Base-by-base conservation (phyloP, 1,139 yeast genomes). In the Magnusiomyces fungicola region DNA sequence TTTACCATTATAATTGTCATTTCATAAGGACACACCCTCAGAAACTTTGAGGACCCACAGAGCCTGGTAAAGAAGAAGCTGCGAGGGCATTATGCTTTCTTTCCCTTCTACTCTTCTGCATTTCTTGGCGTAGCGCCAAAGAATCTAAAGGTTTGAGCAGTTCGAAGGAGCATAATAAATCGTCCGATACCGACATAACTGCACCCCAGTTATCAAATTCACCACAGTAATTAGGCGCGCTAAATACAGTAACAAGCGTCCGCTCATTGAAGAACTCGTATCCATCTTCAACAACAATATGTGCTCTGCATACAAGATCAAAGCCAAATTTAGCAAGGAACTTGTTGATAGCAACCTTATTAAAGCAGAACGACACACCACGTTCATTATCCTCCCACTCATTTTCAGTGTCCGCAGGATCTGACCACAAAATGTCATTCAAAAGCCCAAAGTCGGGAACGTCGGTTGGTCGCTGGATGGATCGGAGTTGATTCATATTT, bases 121-220 rank as follows among this genome's bases (percentile, higher is more conserved):
- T 68, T 47, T 88, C 95, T 66, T 85, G 96, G 65, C 90, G 89
- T 67, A 92, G 76, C 1, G 97, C 97, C 34, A 85, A 82, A 48
- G 95, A 81, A 67, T 92, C 98, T 61, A 92, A 74, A 7, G 98
- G 98, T 68, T 92, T 96, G 53, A 92, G 72, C 55, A 92, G 75
- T 67, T 92, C 97, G 68, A 92, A 92, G 52, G 92, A 83, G 67
- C 97, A 92, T 54, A 92, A 71, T 56, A 92, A 72, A 59, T 89
- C 97, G 58, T 92, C 97, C 57, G 87, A 81, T 18, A 92, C 97
- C 60, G 95, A 81, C 98, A 92, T 92, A 1, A 92, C 97, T 0
- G 97, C 97, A 22, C 97, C 98, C 97, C 97, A 92, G 64, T 92
- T 92, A 66, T 92, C 97, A 62, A 92, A 92, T 67, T 92, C 98